Base-by-base conservation (phyloP, 2,329 filamentous ascomycete genomes). In the Sordariomycetes sp. region DNA sequence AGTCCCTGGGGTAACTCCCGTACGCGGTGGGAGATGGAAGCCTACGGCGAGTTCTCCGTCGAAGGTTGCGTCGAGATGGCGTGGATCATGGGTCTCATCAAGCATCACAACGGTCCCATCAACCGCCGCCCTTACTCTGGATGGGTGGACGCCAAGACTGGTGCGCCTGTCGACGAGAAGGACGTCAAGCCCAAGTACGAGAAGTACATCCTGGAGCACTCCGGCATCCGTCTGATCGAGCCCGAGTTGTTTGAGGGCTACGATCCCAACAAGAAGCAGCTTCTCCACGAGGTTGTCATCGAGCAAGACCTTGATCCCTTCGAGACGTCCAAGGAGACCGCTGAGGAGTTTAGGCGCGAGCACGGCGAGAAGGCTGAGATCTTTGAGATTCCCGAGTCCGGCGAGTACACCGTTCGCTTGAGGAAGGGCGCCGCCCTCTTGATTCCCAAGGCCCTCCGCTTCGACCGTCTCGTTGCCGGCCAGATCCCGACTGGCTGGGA, bases 71-170 rank as follows among this genome's bases (percentile, higher is more conserved):
- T 99, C 61, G 94, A 99, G 75, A 99, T 99, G 94, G 92, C 94
- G 35, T 99, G 94, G 94, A 90, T 99, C 73, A 99, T 97, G 93
- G 94, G 94, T 69, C 85, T 97, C 60, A 97, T 99, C 78, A 97
- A 93, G 81, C 96, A 99, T 73, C 90, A 96, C 79, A 97, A 97
- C 66, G 94, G 94, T 20, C 86, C 87, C 35, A 84, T 99, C 71
- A 99, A 99, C 79, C 94, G 94, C 71, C 88, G 96, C 77, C 88
- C 88, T 63, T 97, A 99, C 76, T 90, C 93, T 64, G 94, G 94
- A 65, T 99, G 90, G 91, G 90, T 99, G 60, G 94, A 99, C 68
- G 81, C 85, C 70, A 97, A 97, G 82, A 87, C 90, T 58, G 90
- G 90, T 51, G 93, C 97, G 60, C 94, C 94, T 8, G 91, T 99